Evolutionary conservation across 805 yeast genomes (phyloP), one percentile per base, ranked within the genome.

Genomic region (Sugiyamaella boreocaroliniensis): DNA sequence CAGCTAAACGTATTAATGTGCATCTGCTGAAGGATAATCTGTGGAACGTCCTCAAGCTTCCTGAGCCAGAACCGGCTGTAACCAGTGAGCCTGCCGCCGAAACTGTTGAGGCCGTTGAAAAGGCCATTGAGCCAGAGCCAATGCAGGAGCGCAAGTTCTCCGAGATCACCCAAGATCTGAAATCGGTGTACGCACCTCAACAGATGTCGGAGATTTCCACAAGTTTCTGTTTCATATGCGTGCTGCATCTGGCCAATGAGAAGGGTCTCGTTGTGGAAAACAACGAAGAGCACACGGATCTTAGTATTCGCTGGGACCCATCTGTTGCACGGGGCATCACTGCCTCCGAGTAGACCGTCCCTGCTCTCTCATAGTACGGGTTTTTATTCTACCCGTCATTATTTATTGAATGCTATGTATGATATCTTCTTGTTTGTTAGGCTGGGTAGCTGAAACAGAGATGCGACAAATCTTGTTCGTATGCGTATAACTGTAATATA

Each of bases 211-310:
- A 89, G 49, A 68, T 89, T 7, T 85, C 95, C 0, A 88, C 96
- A 0, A 84, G 95, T 68, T 86, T 86, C 66, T 86, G 87, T 62
- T 89, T 89, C 61, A 86, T 89, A 53, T 86, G 95, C 60, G 69
- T 88, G 61, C 69, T 89, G 37, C 97, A 89, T 69, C 71, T 89
- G 58, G 95, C 96, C 12, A 89, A 89, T 64, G 97, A 89, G 65
- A 83, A 86, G 62, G 92, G 90, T 0, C 71, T 89, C 29, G 64
- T 71, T 6, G 76, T 89, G 7, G 71, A 73, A 15, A 77, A 79
- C 55, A 77, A 71, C 9, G 77, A 71, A 6, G 64, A 67, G 19
- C 70, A 64, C 37, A 59, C 55, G 29, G 74, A 72, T 45, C 53
- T 66, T 29, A 52, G 50, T 14, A 61, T 62, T 37, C 47, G 47